Percentiles rank a stretch among this genome's conserved stretches.
Conservation (phyloP, 2,329 filamentous ascomycete species). For the Aspergillus spinulosporus region DNA sequence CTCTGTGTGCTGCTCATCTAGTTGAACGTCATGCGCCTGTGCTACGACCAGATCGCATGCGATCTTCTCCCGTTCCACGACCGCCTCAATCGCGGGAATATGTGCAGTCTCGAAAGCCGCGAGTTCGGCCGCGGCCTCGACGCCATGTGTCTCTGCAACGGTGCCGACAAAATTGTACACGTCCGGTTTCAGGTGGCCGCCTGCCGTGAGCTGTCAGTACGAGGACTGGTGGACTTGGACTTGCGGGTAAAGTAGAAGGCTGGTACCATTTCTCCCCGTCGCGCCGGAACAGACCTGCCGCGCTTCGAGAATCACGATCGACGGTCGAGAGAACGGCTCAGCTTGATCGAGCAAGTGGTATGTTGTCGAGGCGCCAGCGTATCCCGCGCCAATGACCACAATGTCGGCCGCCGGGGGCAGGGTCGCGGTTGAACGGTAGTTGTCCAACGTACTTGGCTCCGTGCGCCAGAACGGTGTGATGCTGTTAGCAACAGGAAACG, state of each 20-base stretch:
- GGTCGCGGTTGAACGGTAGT: slow-evolving; percentile 13
- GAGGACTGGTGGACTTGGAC: not conserved
- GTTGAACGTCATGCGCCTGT: slow-evolving; percentile 42
- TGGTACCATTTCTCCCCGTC: slow-evolving; percentile 43
- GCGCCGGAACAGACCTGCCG: slow-evolving; percentile 45
- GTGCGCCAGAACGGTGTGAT: slow-evolving; percentile 15
- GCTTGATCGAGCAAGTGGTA: slow-evolving; percentile 40
- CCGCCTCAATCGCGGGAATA: slow-evolving; percentile 41
- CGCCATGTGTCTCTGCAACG: slow-evolving; percentile 35
- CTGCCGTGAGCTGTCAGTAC: slow-evolving; percentile 3
- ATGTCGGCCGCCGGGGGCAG: slow-evolving; percentile 46
- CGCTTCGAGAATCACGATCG: slow-evolving; percentile 44
- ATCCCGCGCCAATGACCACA: slow-evolving; percentile 50
- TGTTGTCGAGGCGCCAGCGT: slow-evolving; percentile 45
- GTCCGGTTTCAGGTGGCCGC: slow-evolving; percentile 46
- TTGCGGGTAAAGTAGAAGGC: not conserved
- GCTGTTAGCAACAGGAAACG: slow-evolving; percentile 4
- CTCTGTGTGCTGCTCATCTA: slow-evolving; percentile 32
- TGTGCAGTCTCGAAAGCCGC: slow-evolving; percentile 44
- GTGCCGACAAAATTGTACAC: slow-evolving; percentile 41
- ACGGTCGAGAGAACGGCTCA: slow-evolving; percentile 12
- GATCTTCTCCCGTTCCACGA: slow-evolving; percentile 43
- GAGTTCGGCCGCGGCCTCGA: slow-evolving; percentile 38
- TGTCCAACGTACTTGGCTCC: slow-evolving; percentile 14
- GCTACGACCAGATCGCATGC: slow-evolving; percentile 47